Base-by-base conservation (phyloP, 805 yeast genomes). In the Wickerhamomyces mucosus region DNA sequence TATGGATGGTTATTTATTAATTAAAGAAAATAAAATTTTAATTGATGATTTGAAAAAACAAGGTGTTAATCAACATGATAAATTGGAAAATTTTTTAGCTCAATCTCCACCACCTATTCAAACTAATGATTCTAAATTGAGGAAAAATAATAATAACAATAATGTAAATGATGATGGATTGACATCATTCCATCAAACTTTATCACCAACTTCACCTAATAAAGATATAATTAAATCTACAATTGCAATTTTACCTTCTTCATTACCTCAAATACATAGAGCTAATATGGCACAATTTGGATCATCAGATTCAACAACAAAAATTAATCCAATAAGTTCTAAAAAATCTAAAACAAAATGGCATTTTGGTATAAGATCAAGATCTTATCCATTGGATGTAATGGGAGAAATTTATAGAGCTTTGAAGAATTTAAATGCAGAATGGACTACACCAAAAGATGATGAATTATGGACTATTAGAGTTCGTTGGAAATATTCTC, bases 341-440 rank as follows among this genome's bases (percentile, higher is more conserved):
- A 86, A 89, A 55, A 85, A 84, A 55, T 81, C 89, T 39, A 89
- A 86, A 58, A 84, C 95, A 6, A 76, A 95, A 57, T 92, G 98
- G 98, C 98, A 92, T 63, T 92, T 92, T 52, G 98, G 98, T 42
- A 92, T 92, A 38, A 69, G 98, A 52, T 85, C 96, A 7, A 69
- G 96, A 48, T 84, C 96, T 1, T 92, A 92, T 53, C 97, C 98
- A 21, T 65, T 92, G 45, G 98, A 92, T 56, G 98, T 92, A 4
- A 92, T 92, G 97, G 96, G 96, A 18, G 98, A 92, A 54, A 88
- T 92, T 27, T 92, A 92, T 59, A 69, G 96, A 28, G 97, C 97
- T 2, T 65, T 92, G 51, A 83, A 83, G 58, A 85, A 83, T 48
- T 62, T 92, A 33, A 96, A 96, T 1, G 97, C 97, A 1, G 96